A percentile compares a stretch with the other conserved stretches of the same genome.
Evolutionary conservation across 257 asterid genomes (phyloP).

Genomic region (Rubia yunnanensis): DNA sequence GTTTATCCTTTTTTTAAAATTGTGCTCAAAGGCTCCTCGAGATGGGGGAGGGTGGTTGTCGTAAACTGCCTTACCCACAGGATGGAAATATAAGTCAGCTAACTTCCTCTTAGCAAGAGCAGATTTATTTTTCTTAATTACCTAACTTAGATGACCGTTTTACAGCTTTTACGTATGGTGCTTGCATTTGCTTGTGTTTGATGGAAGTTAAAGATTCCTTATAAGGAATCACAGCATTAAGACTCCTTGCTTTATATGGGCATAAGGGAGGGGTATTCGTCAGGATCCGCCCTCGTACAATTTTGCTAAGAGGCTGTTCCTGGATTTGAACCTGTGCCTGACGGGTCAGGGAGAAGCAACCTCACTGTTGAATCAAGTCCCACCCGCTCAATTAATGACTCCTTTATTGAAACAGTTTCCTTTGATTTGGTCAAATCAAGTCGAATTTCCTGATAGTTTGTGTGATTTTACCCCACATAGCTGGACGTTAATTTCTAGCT

Average conservation of each 20-base stretch:
- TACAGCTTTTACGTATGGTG: background rate
- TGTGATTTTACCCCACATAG: no score
- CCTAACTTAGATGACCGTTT: background rate
- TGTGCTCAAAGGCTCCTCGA: background rate
- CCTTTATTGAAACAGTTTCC: background rate
- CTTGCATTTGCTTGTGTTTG: slow-evolving; percentile 1
- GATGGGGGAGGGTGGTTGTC: background rate
- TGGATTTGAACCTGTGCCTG: no score
- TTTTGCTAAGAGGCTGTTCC: no score
- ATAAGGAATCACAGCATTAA: background rate
- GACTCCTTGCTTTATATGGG: background rate
- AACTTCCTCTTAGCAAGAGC: background rate
- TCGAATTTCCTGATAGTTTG: background rate
- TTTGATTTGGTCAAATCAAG: background rate
- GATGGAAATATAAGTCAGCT: background rate
- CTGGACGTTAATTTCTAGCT: background rate
- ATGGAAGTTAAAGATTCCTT: background rate
- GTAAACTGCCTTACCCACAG: background rate
- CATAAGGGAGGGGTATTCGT: background rate
- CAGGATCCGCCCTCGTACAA: no score
- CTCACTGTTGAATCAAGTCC: background rate
- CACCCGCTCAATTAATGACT: background rate
- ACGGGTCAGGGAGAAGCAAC: background rate
- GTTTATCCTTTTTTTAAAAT: no score
- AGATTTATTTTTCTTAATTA: background rate